Evolutionary conservation across 176 grass and related monocot genomes (phyloP), one percentile per base, ranked within the genome.

Genomic region (Stipa capillata): DNA sequence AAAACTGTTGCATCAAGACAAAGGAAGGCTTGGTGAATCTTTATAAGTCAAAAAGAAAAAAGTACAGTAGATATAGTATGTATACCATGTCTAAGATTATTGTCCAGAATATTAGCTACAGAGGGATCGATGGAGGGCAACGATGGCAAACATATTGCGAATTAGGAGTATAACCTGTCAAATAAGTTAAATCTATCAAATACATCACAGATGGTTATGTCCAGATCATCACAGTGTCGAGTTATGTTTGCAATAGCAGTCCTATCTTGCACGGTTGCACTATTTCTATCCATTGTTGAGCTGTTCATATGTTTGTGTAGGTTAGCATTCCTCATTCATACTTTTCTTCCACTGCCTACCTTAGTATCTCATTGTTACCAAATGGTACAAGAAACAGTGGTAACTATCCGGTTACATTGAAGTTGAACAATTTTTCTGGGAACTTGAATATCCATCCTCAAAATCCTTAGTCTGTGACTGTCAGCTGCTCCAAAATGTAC

Each of bases 1-100:
- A 67, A 50, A 86, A 57, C n/a, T 70, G 17, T 28, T 69, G 62
- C 58, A 20, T 49, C 41, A 15, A 74, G 31, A 58, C n/a, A 49
- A 80, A 74, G 51, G 37, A 59, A 59, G 17, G 9, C 10, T 53
- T 27, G 33, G 13, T 44, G 63, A 31, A 39, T 64, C 23, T 53
- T 9, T 27, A 24, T 21, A 54, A 29, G 40, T 54, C 5, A 42
- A 48, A 29, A 11, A 18, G 12, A 51, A 41, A 75, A 76, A 27
- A 21, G 50, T 57, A 77, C 28, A 40, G 58, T 55, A 73, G 67
- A 79, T 79, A 43, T 11, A 36, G 17, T 32, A 14, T 28, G 14
- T 56, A 61, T 44, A 73, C 49, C 62, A 55, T 80, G 57, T 39
- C 16, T 74, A 80, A 36, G n/a, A 69, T 56, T 65, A 48, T 74